These are phyloP conservation scores for Collybiopsis luxurians DNA, from an alignment of 768 basidiomycete species.

Conservation along the genomic window DNA sequence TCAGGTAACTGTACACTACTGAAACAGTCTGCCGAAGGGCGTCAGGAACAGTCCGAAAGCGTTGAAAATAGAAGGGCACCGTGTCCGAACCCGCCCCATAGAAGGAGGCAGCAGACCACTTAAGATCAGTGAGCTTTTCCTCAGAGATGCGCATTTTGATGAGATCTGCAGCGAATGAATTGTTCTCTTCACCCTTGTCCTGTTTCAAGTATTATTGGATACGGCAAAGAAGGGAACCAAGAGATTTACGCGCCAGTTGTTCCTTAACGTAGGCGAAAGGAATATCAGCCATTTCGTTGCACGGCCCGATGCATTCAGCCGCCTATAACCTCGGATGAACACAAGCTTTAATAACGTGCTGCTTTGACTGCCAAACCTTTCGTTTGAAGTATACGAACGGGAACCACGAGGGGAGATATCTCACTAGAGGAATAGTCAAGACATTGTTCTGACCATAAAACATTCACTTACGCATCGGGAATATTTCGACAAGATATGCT, in stretches of 20 bases:
- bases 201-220: not conserved
- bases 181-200: constrained; percentile 7
- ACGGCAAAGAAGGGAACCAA: not conserved
- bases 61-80: not conserved
- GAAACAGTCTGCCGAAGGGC: not conserved
- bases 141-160: constrained; percentile 7
- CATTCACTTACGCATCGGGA: constrained; percentile 9
- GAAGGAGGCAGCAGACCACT: constrained; percentile 19
- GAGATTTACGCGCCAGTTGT: constrained; percentile 23
- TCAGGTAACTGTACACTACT: constrained; percentile 14
- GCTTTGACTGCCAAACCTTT: constrained; percentile 21
- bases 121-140: constrained; percentile 17
- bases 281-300: constrained; percentile 29
- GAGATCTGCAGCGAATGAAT: constrained; percentile 13
- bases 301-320: constrained; percentile 1
- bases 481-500: constrained; percentile 7
- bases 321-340: not conserved
- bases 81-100: constrained; percentile 8
- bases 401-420: constrained; percentile 31
- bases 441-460: not conserved
- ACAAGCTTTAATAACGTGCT: not conserved
- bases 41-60: not conserved
- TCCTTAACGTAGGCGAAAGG: constrained; percentile 28
- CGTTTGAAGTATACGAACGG: constrained; percentile 32
- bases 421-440: constrained; percentile 19